Conservation (phyloP, 1,284 basidiomycete genomes). For the Pascua guehoae region DNA sequence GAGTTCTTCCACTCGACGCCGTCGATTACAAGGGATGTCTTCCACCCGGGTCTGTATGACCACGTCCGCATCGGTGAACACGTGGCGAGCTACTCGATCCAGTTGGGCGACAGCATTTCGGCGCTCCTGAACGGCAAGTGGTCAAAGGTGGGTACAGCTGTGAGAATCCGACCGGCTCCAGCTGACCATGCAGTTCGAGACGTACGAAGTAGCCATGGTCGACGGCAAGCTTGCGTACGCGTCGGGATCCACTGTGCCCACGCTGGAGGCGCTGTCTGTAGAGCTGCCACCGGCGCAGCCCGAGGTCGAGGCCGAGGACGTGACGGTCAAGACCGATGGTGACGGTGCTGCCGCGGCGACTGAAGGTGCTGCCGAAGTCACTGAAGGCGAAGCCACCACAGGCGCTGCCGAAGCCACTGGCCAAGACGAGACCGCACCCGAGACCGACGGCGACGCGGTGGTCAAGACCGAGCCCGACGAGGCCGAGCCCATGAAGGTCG, state of each 20-base stretch:
- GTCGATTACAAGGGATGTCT: conserved; percentile 86
- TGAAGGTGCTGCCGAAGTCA: conserved; percentile 1
- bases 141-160: conserved; percentile 64
- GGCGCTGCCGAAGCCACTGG: neutral
- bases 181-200: conserved; percentile 71
- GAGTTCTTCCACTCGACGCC: conserved; percentile 75
- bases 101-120: conserved; percentile 83
- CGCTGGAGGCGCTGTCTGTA: conserved; percentile 57
- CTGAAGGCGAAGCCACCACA: neutral
- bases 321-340: neutral
- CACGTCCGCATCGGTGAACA: conserved; percentile 88
- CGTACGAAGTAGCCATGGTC: conserved; percentile 91
- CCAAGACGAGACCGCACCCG: neutral
- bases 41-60: conserved; percentile 68
- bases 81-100: conserved; percentile 89
- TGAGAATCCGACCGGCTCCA: neutral
- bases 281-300: conserved; percentile 53
- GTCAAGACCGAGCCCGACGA: conserved; percentile 15
- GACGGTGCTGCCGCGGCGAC: conserved; percentile 2
- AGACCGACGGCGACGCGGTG: neutral
- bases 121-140: conserved; percentile 64
- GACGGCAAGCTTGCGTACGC: conserved; percentile 77
- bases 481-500: neutral
- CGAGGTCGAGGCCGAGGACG: conserved; percentile 16
- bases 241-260: conserved; percentile 65